Percentiles rank a stretch among this genome's conserved stretches.
Evolutionary conservation across 768 basidiomycete species (phyloP).

Genomic region (Suillus hirtellus): DNA sequence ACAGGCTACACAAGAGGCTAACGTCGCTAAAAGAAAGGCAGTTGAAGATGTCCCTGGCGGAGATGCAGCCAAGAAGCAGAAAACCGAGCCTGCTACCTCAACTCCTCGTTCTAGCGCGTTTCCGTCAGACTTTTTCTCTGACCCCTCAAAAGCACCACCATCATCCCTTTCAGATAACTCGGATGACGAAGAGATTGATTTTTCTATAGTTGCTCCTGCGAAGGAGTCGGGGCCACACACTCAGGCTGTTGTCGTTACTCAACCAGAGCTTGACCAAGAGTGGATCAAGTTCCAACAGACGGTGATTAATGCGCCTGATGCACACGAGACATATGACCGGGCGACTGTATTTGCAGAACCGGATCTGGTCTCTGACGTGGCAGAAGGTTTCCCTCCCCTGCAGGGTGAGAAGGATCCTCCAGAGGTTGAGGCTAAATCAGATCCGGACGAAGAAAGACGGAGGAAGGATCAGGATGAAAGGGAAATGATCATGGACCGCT

Average conservation of each 20-base stretch:
- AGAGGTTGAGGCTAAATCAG: conserved; percentile 9
- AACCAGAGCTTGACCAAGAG: conserved; percentile 59
- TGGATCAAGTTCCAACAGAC: conserved; percentile 73
- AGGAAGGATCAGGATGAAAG: conserved; percentile 69
- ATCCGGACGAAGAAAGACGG: conserved; percentile 46
- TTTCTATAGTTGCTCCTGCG: conserved; percentile 16
- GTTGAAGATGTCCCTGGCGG: conserved; percentile 27
- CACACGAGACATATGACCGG: conserved; percentile 56
- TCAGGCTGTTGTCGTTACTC: background rate
- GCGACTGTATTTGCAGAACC: conserved; percentile 77
- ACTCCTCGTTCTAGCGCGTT: conserved; percentile 34
- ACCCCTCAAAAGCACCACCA: conserved; percentile 55
- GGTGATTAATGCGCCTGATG: conserved; percentile 47
- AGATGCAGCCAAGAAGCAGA: conserved; percentile 35
- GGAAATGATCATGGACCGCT: conserved; percentile 83
- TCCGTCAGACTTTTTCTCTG: conserved; percentile 81
- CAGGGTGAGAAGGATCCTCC: conserved; percentile 1
- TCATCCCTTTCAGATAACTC: conserved; percentile 35
- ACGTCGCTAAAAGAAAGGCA: conserved; percentile 35
- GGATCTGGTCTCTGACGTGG: conserved; percentile 46
- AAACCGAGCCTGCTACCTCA: conserved; percentile 17
- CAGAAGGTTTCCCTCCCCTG: conserved; percentile 48
- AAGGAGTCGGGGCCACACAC: background rate
- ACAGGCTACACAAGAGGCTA: conserved; percentile 36
- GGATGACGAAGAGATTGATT: conserved; percentile 43